Conservation (phyloP, 2,329 filamentous ascomycete genomes). For the Fusarium sp. region DNA sequence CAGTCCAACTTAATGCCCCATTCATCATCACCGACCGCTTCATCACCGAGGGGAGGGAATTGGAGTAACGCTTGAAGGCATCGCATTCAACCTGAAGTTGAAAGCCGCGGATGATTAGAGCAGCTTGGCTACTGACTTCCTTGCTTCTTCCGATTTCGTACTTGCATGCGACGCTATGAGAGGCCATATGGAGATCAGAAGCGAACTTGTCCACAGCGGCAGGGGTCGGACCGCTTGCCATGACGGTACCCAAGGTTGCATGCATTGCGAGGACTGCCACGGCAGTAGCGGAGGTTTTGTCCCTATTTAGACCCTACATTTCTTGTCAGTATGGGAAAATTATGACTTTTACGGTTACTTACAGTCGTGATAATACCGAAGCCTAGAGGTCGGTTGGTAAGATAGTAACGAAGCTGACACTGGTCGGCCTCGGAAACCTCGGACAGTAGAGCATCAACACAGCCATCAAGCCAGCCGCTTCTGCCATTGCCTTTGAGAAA, state of each 20-base stretch:
- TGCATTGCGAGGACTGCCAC: background rate
- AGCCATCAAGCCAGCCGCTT: background rate
- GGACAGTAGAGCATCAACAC: background rate
- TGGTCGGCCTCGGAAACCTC: background rate
- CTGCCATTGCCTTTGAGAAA: fast-evolving
- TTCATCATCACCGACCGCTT: background rate
- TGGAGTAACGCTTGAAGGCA: background rate
- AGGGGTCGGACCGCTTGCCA: background rate
- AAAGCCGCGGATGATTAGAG: background rate
- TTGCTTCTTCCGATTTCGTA: background rate
- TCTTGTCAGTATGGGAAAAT: fast-evolving
- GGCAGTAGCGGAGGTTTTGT: too few relatives aligned
- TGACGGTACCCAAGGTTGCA: background rate
- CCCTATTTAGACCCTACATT: background rate
- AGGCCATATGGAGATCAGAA: background rate
- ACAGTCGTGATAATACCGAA: background rate
- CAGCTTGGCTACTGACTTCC: fast-evolving
- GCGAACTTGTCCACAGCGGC: fast-evolving
- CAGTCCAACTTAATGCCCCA: background rate
- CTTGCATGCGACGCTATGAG: background rate
- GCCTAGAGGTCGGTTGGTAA: background rate
- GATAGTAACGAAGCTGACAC: background rate
- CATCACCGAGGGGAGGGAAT: background rate
- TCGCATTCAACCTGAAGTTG: background rate
- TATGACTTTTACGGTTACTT: too few relatives aligned